These are phyloP conservation scores for Xylaria polymorpha DNA, from an alignment of 2,329 filamentous ascomycete species.

Conservation along the genomic window DNA sequence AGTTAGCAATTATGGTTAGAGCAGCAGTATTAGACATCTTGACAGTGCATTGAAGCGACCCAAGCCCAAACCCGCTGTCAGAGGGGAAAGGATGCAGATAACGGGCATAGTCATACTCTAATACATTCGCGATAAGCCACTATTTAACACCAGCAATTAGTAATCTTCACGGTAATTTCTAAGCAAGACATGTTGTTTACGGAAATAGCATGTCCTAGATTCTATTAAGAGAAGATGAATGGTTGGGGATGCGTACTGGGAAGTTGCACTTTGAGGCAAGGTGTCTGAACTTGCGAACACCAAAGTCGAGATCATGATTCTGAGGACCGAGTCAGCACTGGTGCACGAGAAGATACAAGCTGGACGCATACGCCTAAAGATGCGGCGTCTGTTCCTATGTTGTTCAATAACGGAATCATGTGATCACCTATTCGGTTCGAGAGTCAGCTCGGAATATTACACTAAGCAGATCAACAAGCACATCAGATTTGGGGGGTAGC, in stretches of 20 bases:
- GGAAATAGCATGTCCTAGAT: neutral
- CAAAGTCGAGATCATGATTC: conserved; percentile 95
- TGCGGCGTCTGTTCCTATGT: conserved; percentile 80
- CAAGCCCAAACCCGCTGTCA: neutral
- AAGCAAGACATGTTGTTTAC: neutral
- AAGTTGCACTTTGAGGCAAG: conserved; percentile 81
- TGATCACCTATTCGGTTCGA: conserved; percentile 67
- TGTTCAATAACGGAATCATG: conserved; percentile 88
- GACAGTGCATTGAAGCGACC: neutral
- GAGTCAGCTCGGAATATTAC: neutral
- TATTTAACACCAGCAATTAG: conserved; percentile 18
- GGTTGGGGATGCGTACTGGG: conserved; percentile 56
- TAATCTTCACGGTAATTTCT: neutral
- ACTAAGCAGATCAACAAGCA: neutral
- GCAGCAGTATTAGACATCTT: neutral
- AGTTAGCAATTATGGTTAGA: conserved; percentile 18
- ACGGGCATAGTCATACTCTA: conserved; percentile 62
- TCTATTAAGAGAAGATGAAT: neutral
- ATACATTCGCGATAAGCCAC: conserved; percentile 89
- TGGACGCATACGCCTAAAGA: conserved; percentile 75
- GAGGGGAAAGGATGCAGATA: neutral
- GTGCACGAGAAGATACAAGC: conserved; percentile 1
- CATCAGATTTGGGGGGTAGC: neutral
- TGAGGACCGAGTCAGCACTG: conserved; percentile 51
- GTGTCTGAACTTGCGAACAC: conserved; percentile 81